phyloP scores from a whole-genome alignment of 2,329 filamentous ascomycete genomes.

The Cucurbitaria berberidis region DNA sequence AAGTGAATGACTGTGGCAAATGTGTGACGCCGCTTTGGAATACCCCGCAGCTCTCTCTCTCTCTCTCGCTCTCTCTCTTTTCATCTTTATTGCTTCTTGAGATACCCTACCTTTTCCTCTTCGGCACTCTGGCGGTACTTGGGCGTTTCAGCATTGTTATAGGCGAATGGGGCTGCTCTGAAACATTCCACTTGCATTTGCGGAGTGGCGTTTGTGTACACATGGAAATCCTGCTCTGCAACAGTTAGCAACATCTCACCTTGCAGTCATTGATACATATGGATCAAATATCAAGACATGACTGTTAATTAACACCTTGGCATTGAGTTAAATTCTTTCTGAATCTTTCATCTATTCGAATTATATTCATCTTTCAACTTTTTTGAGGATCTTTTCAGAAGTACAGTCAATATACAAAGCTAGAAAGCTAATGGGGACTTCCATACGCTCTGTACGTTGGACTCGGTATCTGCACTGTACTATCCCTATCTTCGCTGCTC shows the following conservation, averaged over 20 bases:
- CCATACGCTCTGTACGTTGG: background rate
- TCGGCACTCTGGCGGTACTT: background rate
- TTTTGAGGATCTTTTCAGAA: too few relatives aligned
- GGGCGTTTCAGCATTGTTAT: background rate
- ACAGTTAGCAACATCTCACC: background rate
- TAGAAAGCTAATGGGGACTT: background rate
- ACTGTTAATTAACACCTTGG: too few relatives aligned
- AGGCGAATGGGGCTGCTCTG: background rate
- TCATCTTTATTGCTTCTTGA: background rate
- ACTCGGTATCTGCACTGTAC: conserved; percentile 1
- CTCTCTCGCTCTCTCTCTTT: background rate
- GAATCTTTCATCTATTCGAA: too few relatives aligned
- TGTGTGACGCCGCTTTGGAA: background rate
- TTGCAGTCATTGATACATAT: too few relatives aligned
- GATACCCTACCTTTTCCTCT: background rate
- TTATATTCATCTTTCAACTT: too few relatives aligned
- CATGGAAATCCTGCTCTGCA: too few relatives aligned
- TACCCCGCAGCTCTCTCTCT: too few relatives aligned
- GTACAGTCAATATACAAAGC: too few relatives aligned
- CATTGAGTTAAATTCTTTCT: too few relatives aligned
- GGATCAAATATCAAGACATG: too few relatives aligned
- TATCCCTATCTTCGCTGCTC: conserved; percentile 13
- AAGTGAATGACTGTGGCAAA: background rate
- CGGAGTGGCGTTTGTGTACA: background rate
- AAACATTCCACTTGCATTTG: background rate